phyloP scores from a whole-genome alignment of 208 protist genomes.

The Herpetomonas tarakana region DNA sequence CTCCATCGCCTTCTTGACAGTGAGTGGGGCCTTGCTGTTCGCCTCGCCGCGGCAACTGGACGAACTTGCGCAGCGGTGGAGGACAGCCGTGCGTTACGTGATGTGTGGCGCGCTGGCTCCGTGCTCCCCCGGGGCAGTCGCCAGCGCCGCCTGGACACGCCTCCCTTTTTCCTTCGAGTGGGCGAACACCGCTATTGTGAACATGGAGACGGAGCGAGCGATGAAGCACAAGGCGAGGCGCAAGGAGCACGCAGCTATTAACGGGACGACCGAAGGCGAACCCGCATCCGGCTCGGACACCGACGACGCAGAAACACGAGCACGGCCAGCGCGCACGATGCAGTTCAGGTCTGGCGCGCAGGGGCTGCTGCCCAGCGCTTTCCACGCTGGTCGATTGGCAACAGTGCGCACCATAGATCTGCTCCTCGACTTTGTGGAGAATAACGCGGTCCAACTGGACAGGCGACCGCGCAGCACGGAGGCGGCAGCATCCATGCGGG shows the following conservation, averaged over 20 bases:
- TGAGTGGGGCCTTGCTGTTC: conserved; percentile 12
- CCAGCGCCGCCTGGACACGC: not conserved
- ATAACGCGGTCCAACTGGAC: conserved; percentile 3
- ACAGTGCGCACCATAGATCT: conserved; percentile 18
- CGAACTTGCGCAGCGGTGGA: not conserved
- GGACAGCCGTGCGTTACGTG: not conserved
- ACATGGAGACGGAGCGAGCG: not conserved
- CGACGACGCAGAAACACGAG: not conserved
- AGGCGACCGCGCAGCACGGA: conserved; percentile 8
- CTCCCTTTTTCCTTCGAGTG: conserved; percentile 14
- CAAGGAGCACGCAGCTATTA: not conserved
- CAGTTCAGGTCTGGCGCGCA: not conserved
- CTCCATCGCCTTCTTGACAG: conserved; percentile 4
- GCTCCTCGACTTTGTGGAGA: conserved; percentile 21
- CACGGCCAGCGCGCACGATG: not conserved
- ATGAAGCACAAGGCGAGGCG: conserved; percentile 2
- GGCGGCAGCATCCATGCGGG: conserved; percentile 11
- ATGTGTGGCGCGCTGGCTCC: not conserved
- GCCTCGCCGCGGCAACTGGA: not conserved
- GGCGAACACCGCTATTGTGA: conserved; percentile 15
- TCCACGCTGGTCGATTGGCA: not conserved
- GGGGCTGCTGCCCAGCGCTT: not conserved
- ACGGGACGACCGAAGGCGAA: too few species aligned
- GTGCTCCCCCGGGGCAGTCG: not conserved
- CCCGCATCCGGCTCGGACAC: not conserved